A percentile compares a stretch with the other conserved stretches of the same genome.
These are phyloP conservation scores for Amniculicola lignicola DNA, from an alignment of 495 filamentous ascomycete species.

Conservation along the genomic window DNA sequence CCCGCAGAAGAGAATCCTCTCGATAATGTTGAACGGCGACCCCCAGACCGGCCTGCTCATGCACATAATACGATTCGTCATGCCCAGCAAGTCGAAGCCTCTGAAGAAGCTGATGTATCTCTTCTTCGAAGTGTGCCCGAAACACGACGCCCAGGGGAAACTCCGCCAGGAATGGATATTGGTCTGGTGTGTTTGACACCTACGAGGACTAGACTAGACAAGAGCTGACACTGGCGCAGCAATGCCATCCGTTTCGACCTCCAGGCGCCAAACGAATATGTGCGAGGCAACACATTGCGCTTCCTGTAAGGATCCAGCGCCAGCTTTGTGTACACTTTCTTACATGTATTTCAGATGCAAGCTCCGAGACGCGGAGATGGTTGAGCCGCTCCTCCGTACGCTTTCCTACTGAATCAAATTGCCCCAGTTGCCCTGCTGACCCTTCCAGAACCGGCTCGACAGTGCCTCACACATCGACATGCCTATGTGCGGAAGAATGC, in stretches of 20 bases:
- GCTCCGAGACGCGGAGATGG: conserved; percentile 89
- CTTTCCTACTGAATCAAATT: background rate
- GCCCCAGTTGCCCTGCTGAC: background rate
- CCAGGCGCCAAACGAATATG: conserved; percentile 97
- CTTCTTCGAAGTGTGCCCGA: conserved; percentile 99
- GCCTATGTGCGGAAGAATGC: conserved; percentile 98
- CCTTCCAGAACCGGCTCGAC: conserved; percentile 64
- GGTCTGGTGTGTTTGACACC: conserved; percentile 77
- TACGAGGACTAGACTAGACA: background rate
- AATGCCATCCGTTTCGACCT: conserved; percentile 98
- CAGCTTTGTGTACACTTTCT: background rate
- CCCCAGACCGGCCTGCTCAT: conserved; percentile 93
- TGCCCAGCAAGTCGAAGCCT: conserved; percentile 95
- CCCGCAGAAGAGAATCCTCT: conserved; percentile 62
- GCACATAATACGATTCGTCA: conserved; percentile 99
- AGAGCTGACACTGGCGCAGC: conserved; percentile 47
- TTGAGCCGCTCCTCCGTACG: conserved; percentile 79
- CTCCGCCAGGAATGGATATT: conserved; percentile 99
- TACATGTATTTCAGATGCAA: conserved; percentile 62
- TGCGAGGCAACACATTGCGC: conserved; percentile 91
- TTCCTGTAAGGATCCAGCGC: conserved; percentile 61
- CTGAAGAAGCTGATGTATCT: conserved; percentile 98
- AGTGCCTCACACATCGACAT: conserved; percentile 63
- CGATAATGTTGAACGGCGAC: conserved; percentile 83
- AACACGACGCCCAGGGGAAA: conserved; percentile 85